Evolutionary conservation across 805 yeast species (phyloP), one percentile per base, ranked within the genome.

Genomic region (Wickerhamiella kazuoi): DNA sequence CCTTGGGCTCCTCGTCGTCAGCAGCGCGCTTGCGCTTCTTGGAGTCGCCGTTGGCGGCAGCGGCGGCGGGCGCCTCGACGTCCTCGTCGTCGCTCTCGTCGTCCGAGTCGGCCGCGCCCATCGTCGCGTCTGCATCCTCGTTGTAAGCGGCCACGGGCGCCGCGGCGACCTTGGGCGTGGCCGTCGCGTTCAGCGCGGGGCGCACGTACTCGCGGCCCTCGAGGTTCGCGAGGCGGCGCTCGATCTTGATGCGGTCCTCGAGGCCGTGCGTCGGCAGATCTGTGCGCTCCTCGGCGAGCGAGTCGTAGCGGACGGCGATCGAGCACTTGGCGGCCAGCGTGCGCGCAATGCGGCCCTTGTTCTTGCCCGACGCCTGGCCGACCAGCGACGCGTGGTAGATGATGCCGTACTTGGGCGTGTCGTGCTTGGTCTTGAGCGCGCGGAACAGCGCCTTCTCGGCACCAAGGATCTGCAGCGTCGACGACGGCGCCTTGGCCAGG

Each of bases 261-360:
- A 82, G 68, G 56, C 98, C 98, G 54, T 86, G 71, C 51, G 86
- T 93, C 47, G 96, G 95, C 46, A 74, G 81, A 46, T 78, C 79
- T 34, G 83, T 69, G 55, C 98, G 96, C 60, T 78, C 81, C 60
- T 90, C 98, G 42, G 95, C 79, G 64, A 83, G 90, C 68, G 83
- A 83, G 67, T 90, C 98, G 55, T 90, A 87, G 73, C 98, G 83
- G 38, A 95, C 83, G 44, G 98, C 98, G 66, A 90, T 87, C 32
- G 98, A 79, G 74, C 97, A 87, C 67, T 90, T 90, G 79, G 90
- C 90, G 50, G 98, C 98, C 64, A 90, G 70, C 67, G 86, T 90
- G 68, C 98, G 79, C 37, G 98, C 87, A 51, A 90, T 90, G 72
- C 97, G 79, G 64, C 98, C 98, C 76, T 90, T 90, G 71, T 90